phyloP scores from a whole-genome alignment of 257 asterid species.

The Prunella vulgaris region DNA sequence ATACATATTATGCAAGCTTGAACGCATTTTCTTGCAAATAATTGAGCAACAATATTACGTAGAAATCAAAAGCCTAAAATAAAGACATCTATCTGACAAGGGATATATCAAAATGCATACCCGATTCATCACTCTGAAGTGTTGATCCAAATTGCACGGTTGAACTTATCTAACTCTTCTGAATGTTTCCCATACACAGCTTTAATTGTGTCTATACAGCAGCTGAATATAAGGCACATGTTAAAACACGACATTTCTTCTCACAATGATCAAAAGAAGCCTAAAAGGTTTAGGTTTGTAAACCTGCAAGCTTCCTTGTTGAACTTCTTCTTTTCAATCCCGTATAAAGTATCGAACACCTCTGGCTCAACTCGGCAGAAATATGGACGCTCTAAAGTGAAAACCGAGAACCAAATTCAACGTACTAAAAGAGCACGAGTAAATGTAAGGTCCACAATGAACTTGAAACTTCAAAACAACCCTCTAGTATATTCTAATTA shows the following conservation, averaged over 20 bases:
- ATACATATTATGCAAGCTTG: background rate
- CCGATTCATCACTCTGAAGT: constrained; percentile 20
- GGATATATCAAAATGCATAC: constrained; percentile 7
- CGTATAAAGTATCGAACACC: constrained; percentile 55
- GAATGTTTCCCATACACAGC: constrained; percentile 65
- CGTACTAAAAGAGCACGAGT: background rate
- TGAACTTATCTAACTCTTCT: constrained; percentile 61
- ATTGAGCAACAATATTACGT: background rate
- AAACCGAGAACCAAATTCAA: constrained; percentile 3
- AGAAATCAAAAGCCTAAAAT: background rate
- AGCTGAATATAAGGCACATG: constrained; percentile 35
- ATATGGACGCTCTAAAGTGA: constrained; percentile 60
- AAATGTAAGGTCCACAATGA: constrained; percentile 11
- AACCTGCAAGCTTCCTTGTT: constrained; percentile 98
- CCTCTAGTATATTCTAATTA: background rate
- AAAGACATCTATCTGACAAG: background rate
- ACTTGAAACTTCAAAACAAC: background rate
- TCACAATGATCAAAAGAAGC: background rate
- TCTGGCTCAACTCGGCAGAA: constrained; percentile 90
- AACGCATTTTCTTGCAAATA: background rate
- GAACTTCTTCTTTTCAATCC: constrained; percentile 71
- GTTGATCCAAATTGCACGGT: constrained; percentile 55
- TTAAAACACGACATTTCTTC: background rate
- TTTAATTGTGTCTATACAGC: constrained; percentile 81
- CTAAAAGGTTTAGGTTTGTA: background rate